Base-by-base conservation (phyloP, 345 rosid species). In the Linum trigynum region DNA sequence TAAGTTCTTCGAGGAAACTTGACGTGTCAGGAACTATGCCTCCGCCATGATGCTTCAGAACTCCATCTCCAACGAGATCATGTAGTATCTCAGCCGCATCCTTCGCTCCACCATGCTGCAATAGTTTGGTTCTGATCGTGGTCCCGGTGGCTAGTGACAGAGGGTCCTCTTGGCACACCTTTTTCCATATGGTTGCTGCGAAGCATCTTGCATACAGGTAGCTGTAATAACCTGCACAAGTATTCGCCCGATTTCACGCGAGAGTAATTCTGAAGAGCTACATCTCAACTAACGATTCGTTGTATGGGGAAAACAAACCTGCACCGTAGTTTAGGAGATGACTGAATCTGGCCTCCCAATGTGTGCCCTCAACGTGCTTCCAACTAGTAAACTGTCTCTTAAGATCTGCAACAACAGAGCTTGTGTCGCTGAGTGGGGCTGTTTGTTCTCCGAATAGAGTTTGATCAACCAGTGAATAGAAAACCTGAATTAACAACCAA, bases 271-370 rank as follows among this genome's bases (percentile, higher is more conserved):
- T 48, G 53, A 48, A 48, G 0, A 6, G 53, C 12, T 8, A 48
- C 53, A 48, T 6, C 10, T 1, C 48, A n/a, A n/a, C n/a, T n/a
- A n/a, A n/a, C 45, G 7, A 41, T 41, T 41, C 45, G 45, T 41
- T 6, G 53, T 48, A 8, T 48, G 8, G 36, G 58, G 3, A n/a
- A 51, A 38, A 32, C 67, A 48, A 67, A 90, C 99, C 92, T 77
- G 99, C 97, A 70, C 97, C 96, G 62, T 94, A 90, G 72, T 81
- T 88, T 50, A 86, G 64, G 64, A 90, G 85, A 82, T 94, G 99
- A 74, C 77, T 84, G 75, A 94, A 94, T 42, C 89, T 85, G 40
- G 85, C 70, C 59, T 94, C 92, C 96, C 91, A 85, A 74, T 90
- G 77, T 39, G 96, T 86, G 65, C 97, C 97, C 63, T 90, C 95